Conservation (phyloP, 345 rosid species). For the Mallotus nudiflorus region DNA sequence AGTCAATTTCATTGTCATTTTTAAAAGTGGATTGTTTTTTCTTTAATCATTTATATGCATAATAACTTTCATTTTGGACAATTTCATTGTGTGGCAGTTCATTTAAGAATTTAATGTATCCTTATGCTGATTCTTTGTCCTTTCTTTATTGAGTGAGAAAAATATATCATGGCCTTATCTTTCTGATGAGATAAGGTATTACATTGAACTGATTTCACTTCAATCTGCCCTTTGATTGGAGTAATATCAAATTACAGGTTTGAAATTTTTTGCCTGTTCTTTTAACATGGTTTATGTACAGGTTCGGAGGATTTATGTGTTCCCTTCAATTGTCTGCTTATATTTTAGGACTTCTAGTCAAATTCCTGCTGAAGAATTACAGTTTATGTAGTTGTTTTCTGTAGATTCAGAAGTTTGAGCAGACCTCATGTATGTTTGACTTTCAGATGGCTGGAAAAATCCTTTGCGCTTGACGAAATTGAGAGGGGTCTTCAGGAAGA, state of each 20-base stretch:
- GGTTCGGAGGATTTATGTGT: neutral
- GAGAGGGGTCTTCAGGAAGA: conserved; percentile 8
- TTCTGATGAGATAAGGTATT: neutral
- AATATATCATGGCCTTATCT: neutral
- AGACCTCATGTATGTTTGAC: conserved; percentile 6
- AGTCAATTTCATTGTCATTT: neutral
- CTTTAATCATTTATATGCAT: neutral
- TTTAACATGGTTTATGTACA: neutral
- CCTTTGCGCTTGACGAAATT: conserved; percentile 7
- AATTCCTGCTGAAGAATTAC: conserved; percentile 1
- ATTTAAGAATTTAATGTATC: too few species aligned
- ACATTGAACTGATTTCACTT: conserved; percentile 7
- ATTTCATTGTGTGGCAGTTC: neutral
- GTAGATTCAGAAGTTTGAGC: conserved; percentile 39
- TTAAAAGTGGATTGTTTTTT: neutral
- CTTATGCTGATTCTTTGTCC: too few species aligned
- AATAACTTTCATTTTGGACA: neutral
- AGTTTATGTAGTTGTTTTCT: conserved; percentile 10
- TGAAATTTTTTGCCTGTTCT: conserved; percentile 10
- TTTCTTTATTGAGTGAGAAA: neutral
- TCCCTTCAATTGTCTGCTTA: conserved; percentile 7
- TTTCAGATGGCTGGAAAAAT: conserved; percentile 19
- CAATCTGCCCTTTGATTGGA: conserved; percentile 7
- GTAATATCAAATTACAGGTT: conserved; percentile 20
- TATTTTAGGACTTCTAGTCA: neutral